Evolutionary conservation across 2,329 filamentous ascomycete genomes (phyloP).

Genomic region (Immersiporthe knoxdaviesiana): DNA sequence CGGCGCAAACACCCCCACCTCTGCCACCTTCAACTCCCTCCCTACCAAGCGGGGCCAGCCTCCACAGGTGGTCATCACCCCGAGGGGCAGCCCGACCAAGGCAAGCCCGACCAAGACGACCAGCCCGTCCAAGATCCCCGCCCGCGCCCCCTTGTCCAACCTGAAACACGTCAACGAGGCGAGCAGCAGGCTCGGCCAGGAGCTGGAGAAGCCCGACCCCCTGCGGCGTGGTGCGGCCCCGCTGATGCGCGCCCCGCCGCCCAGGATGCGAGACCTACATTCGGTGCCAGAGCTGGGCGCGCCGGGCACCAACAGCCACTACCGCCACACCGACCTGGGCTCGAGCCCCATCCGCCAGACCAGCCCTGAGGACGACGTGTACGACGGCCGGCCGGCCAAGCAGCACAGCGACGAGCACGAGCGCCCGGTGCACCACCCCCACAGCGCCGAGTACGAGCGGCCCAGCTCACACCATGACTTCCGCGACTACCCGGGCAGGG

Average conservation of each 20-base stretch:
- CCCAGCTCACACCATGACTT: slow-evolving; percentile 45
- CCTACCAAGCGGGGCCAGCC: slow-evolving; percentile 41
- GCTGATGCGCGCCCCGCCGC: slow-evolving; percentile 70
- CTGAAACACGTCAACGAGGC: slow-evolving; percentile 77
- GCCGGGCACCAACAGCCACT: slow-evolving; percentile 50
- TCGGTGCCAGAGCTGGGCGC: slow-evolving; percentile 56
- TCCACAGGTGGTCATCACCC: slow-evolving; percentile 35
- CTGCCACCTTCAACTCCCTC: slow-evolving; percentile 37
- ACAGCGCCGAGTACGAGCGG: slow-evolving; percentile 38
- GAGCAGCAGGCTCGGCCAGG: slow-evolving; percentile 67
- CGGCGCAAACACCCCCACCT: slow-evolving; percentile 60
- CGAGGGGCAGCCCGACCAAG: slow-evolving; percentile 63
- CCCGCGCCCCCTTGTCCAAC: slow-evolving; percentile 69
- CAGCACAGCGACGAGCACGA: slow-evolving; percentile 36
- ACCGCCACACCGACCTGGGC: slow-evolving; percentile 51
- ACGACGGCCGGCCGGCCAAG: slow-evolving; percentile 66
- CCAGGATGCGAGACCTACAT: slow-evolving; percentile 85
- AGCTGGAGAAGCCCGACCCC: slow-evolving; percentile 42
- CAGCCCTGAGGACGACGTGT: slow-evolving; percentile 85
- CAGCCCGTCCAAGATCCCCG: slow-evolving; percentile 71
- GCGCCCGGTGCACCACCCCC: slow-evolving; percentile 37
- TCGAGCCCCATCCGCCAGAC: slow-evolving; percentile 63
- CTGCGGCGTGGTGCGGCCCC: slow-evolving; percentile 53
- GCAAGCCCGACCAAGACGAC: slow-evolving; percentile 66
- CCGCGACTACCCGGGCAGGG: slow-evolving; percentile 40